Evolutionary conservation across 2,329 filamentous ascomycete genomes (phyloP).

Genomic region (Diaporthe longicolla): DNA sequence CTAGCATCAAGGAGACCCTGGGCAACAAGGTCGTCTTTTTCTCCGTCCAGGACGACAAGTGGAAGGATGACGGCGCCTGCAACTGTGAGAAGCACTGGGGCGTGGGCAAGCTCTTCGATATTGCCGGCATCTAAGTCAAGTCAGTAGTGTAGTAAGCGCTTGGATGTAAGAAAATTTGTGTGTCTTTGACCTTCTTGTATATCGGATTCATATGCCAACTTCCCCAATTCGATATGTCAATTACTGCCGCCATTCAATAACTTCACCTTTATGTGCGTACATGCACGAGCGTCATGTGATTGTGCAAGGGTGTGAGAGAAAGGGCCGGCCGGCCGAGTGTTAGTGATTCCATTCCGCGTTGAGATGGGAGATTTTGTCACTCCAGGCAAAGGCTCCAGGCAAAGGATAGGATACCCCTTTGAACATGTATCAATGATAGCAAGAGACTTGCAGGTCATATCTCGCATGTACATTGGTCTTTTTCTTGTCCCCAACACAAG

Average conservation of each 20-base stretch:
- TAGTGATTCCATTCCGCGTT: too few relatives aligned
- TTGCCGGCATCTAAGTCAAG: background rate
- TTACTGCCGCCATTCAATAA: constrained; percentile 7
- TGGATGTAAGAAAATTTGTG: background rate
- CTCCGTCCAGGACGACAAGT: constrained; percentile 82
- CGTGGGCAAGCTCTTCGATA: constrained; percentile 65
- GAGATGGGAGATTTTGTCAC: too few relatives aligned
- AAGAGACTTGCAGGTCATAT: background rate
- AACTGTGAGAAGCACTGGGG: constrained; percentile 88
- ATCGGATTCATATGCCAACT: constrained; percentile 28
- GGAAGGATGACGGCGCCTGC: constrained; percentile 81
- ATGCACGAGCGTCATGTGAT: background rate
- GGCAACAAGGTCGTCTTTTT: constrained; percentile 85
- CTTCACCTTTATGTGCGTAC: background rate
- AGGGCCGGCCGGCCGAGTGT: background rate
- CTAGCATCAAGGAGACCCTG: constrained; percentile 74
- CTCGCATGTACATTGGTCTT: background rate
- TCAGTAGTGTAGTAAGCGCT: background rate
- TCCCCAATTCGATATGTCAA: constrained; percentile 23
- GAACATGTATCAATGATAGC: too few relatives aligned
- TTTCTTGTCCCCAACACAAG: background rate
- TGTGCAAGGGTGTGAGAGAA: background rate
- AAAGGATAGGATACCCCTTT: too few relatives aligned
- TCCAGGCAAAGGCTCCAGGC: too few relatives aligned
- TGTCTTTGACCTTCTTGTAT: constrained; percentile 35